Conservation (phyloP, 2,329 filamentous ascomycete species). For the Lasiodiplodia hormozganensis region DNA sequence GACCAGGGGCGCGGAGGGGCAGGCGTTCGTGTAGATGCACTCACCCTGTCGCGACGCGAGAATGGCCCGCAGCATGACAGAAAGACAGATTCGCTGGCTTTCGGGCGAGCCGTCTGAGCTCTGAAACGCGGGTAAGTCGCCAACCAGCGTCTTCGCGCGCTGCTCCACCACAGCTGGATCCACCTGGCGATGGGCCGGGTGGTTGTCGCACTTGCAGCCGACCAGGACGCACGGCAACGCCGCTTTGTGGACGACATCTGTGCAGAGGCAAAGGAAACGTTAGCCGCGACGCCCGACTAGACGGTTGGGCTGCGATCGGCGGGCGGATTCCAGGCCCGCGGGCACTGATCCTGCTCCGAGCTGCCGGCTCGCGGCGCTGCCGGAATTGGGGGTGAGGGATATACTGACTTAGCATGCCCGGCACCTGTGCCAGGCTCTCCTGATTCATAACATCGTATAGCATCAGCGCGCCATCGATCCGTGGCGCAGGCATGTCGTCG, state of each 20-base stretch:
- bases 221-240: slow-evolving; percentile 80
- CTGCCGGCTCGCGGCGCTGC: slow-evolving; percentile 28
- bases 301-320: slow-evolving; percentile 25
- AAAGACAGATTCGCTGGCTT: slow-evolving; percentile 76
- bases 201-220: slow-evolving; percentile 87
- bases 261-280: slow-evolving; percentile 33
- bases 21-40: slow-evolving; percentile 40
- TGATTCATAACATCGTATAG: slow-evolving; percentile 87
- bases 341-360: slow-evolving; percentile 32
- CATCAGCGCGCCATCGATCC: slow-evolving; percentile 81
- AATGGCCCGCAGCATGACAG: slow-evolving; percentile 75
- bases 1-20: slow-evolving; percentile 10
- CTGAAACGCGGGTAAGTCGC: slow-evolving; percentile 72
- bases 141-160: slow-evolving; percentile 67
- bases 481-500: slow-evolving; percentile 73
- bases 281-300: slow-evolving; percentile 14
- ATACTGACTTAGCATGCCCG: slow-evolving; percentile 76
- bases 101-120: slow-evolving; percentile 74
- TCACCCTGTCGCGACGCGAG: slow-evolving; percentile 73
- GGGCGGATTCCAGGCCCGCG: slow-evolving; percentile 6
- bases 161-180: slow-evolving; percentile 72
- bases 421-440: slow-evolving; percentile 75
- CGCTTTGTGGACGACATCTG: slow-evolving; percentile 77
- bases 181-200: slow-evolving; percentile 72
- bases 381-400: slow-evolving; percentile 36